Conservation (phyloP, 2,329 filamentous ascomycete genomes). For the Penicillium sp. region DNA sequence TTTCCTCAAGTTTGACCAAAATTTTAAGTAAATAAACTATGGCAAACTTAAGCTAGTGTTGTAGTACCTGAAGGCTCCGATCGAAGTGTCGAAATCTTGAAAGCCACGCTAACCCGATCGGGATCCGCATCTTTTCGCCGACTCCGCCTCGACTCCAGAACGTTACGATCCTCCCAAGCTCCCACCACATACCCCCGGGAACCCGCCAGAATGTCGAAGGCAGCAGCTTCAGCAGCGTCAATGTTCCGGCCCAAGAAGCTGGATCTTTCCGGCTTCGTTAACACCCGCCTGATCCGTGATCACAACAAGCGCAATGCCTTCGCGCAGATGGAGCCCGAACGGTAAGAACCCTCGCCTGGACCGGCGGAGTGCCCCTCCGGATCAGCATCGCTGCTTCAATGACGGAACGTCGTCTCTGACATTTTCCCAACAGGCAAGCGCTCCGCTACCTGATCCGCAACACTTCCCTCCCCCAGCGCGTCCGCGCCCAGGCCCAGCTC, state of each 20-base stretch:
- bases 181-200: slow-evolving; percentile 3
- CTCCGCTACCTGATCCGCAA: slow-evolving; percentile 92
- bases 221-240: slow-evolving; percentile 60
- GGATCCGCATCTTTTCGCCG: slow-evolving; percentile 24
- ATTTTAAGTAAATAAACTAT: not conserved
- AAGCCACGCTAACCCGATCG: slow-evolving; percentile 24
- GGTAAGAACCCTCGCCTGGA: slow-evolving; percentile 52
- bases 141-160: slow-evolving; percentile 22
- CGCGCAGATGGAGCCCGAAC: slow-evolving; percentile 79
- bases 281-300: slow-evolving; percentile 83
- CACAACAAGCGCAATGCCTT: slow-evolving; percentile 96
- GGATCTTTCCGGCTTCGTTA: slow-evolving; percentile 83
- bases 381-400: not conserved
- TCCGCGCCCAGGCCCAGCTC: slow-evolving; percentile 87
- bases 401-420: not conserved
- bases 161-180: slow-evolving; percentile 10
- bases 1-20: not conserved
- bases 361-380: not conserved
- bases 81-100: slow-evolving; percentile 9
- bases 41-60: not conserved
- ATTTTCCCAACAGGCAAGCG: slow-evolving; percentile 66
- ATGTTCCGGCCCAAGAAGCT: slow-evolving; percentile 89
- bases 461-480: slow-evolving; percentile 74
- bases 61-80: not conserved
- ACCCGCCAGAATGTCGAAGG: slow-evolving; percentile 22